These are phyloP conservation scores for Cordia subcordata DNA, from an alignment of 257 asterid genomes.

Conservation along the genomic window DNA sequence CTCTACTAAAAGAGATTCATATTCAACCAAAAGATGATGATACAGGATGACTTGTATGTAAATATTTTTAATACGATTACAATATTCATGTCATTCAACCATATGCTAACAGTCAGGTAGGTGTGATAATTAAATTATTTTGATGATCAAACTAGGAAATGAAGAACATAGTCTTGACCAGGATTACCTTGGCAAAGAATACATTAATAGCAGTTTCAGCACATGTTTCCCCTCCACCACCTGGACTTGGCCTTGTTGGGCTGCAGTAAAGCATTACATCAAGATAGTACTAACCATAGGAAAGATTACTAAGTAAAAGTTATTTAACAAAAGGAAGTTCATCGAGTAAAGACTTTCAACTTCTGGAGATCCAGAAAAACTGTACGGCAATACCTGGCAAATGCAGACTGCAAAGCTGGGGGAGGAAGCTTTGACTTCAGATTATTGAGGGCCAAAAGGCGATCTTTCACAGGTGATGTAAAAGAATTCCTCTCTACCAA, in stretches of 20 bases:
- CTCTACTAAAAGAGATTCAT: too few species aligned
- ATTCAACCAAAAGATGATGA: too few species aligned
- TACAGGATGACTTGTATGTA: too few species aligned
- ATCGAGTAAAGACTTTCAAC: conserved; percentile 6
- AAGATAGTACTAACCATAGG: background rate
- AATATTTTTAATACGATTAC: too few species aligned
- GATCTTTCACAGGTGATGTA: conserved; percentile 96
- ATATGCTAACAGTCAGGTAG: background rate
- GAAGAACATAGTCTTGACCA: background rate
- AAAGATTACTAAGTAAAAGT: background rate
- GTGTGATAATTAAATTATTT: too few species aligned
- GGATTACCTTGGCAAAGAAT: conserved; percentile 77
- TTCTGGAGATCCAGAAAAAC: conserved; percentile 6
- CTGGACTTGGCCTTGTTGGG: conserved; percentile 94
- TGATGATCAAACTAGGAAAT: background rate
- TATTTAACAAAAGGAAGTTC: background rate
- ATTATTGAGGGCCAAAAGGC: conserved; percentile 65
- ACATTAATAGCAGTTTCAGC: conserved; percentile 92
- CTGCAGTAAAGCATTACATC: conserved; percentile 39
- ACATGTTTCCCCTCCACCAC: conserved; percentile 98
- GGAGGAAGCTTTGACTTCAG: conserved; percentile 69
- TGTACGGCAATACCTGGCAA: conserved; percentile 91
- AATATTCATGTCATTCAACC: background rate
- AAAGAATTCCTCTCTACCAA: conserved; percentile 91
- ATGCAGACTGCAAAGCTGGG: conserved; percentile 89